Conservation (phyloP, 148 eudicot species). For the Silene uniflora region DNA sequence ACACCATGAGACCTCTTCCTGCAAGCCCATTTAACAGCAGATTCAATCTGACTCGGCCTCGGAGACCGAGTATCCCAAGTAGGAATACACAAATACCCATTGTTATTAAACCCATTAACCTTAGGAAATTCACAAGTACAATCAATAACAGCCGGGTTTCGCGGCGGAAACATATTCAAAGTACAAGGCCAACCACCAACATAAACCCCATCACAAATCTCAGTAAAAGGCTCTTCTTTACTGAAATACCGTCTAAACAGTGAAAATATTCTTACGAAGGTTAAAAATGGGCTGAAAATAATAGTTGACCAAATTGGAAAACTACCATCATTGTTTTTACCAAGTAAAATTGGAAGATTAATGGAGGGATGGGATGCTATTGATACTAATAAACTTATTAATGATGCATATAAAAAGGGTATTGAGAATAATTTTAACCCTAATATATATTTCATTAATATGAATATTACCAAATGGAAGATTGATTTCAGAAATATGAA, state of each 20-base stretch:
- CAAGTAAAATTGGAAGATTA: slow-evolving; percentile 72
- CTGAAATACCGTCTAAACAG: slow-evolving; percentile 43
- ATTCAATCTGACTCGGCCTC: slow-evolving; percentile 60
- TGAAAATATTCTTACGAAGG: slow-evolving; percentile 60
- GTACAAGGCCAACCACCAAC: slow-evolving; percentile 94
- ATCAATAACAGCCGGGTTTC: slow-evolving; percentile 79
- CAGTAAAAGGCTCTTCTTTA: slow-evolving; percentile 62
- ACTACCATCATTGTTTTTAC: slow-evolving; percentile 63
- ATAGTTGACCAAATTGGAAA: slow-evolving; percentile 67
- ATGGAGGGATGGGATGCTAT: slow-evolving; percentile 69
- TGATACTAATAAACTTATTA: slow-evolving; percentile 60
- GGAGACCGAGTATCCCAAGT: slow-evolving; percentile 89
- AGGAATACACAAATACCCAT: slow-evolving; percentile 74
- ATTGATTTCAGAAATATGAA: slow-evolving; percentile 53
- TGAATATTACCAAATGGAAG: slow-evolving; percentile 40
- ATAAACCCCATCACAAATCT: slow-evolving; percentile 65
- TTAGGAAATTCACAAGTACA: slow-evolving; percentile 88
- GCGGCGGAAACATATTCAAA: slow-evolving; percentile 55
- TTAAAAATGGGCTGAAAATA: slow-evolving; percentile 65
- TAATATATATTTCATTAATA: slow-evolving; percentile 30
- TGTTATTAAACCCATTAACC: slow-evolving; percentile 29
- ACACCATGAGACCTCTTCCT: slow-evolving; percentile 62
- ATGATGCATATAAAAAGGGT: slow-evolving; percentile 72
- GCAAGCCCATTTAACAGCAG: slow-evolving; percentile 84
- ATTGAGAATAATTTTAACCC: slow-evolving; percentile 48